Evolutionary conservation across 805 yeast genomes (phyloP), one percentile per base, ranked within the genome.

Genomic region (Metschnikowia reukaufii): DNA sequence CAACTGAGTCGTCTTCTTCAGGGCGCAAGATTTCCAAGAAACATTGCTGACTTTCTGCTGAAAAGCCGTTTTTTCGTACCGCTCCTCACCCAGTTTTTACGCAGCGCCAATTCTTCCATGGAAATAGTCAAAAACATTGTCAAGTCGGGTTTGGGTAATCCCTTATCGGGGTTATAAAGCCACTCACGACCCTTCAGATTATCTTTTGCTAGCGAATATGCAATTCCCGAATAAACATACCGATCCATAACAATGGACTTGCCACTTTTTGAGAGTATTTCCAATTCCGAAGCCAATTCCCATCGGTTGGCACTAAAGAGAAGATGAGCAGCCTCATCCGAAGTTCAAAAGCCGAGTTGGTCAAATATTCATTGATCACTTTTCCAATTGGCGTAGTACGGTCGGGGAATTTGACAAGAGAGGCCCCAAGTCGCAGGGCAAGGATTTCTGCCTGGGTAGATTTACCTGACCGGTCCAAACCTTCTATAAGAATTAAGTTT

Each of bases 401-500:
- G 42, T 91, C 92, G 12, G 99, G 99, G 55, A 94, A 91, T 63
- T 89, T 91, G 51, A 86, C 59, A 30, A 86, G 65, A 45, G 72
- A 70, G 13, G 59, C 56, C 8, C 54, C 21, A 13, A 67, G 54
- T 25, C 49, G 44, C 10, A 43, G 40, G 1, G 57, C 44, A 4
- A 72, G 61, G 3, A 76, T 76, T 4, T 67, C 59, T 1, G 72
- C 71, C 62, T 94, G 99, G 0, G 97, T 90, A 2, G 96, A 81
- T 60, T 94, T 94, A 0, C 99, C 99, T 0, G 97, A 85, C 41
- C 99, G 70, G 60, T 94, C 99, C 1, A 94, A 78, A 0, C 99
- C 99, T 65, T 94, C 99, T 2, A 94, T 74, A 1, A 89, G 77
- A 18, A 94, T 84, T 32, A 94, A 69, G 38, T 78, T 74, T 2